Percentiles rank a stretch among this genome's conserved stretches.
These are phyloP conservation scores for Penicillium longicatenatum DNA, from an alignment of 495 filamentous ascomycete genomes.

Conservation along the genomic window DNA sequence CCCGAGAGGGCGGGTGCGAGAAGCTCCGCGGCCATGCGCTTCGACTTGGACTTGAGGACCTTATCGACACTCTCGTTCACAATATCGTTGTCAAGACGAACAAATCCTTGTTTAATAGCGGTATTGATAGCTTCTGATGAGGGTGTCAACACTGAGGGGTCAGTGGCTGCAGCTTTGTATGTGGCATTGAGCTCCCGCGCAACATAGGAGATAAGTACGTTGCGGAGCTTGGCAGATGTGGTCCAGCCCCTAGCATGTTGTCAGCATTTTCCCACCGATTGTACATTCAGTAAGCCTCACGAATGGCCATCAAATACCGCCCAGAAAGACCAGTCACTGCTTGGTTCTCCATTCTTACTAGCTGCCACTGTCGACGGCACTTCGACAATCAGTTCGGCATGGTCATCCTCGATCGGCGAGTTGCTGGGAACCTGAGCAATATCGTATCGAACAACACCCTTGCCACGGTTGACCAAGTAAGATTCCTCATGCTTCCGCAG, in stretches of 20 bases:
- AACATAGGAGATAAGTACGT: constrained; percentile 87
- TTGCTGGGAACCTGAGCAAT: constrained; percentile 94
- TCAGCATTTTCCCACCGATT: constrained; percentile 14
- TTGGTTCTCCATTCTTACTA: constrained; percentile 51
- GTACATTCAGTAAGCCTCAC: constrained; percentile 47
- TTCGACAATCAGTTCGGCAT: constrained; percentile 95
- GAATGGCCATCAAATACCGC: constrained; percentile 97
- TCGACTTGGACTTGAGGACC: constrained; percentile 84
- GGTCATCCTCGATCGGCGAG: constrained; percentile 97
- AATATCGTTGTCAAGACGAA: constrained; percentile 89
- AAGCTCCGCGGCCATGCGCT: constrained; percentile 81
- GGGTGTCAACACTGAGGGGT: constrained; percentile 57
- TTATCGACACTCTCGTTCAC: constrained; percentile 85
- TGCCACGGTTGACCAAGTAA: constrained; percentile 84
- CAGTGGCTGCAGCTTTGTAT: constrained; percentile 74
- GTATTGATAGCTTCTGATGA: constrained; percentile 77
- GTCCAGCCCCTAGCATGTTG: constrained; percentile 79
- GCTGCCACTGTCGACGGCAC: constrained; percentile 62
- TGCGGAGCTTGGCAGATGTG: constrained; percentile 92
- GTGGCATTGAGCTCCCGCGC: constrained; percentile 92
- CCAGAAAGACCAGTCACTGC: constrained; percentile 99
- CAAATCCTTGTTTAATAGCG: constrained; percentile 92
- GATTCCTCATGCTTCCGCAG: constrained; percentile 87
- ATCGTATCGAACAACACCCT: constrained; percentile 93
- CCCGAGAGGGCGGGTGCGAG: constrained; percentile 92